Evolutionary conservation across 2,329 filamentous ascomycete genomes (phyloP), one percentile per base, ranked within the genome.

Genomic region (Canariomyces notabilis): DNA sequence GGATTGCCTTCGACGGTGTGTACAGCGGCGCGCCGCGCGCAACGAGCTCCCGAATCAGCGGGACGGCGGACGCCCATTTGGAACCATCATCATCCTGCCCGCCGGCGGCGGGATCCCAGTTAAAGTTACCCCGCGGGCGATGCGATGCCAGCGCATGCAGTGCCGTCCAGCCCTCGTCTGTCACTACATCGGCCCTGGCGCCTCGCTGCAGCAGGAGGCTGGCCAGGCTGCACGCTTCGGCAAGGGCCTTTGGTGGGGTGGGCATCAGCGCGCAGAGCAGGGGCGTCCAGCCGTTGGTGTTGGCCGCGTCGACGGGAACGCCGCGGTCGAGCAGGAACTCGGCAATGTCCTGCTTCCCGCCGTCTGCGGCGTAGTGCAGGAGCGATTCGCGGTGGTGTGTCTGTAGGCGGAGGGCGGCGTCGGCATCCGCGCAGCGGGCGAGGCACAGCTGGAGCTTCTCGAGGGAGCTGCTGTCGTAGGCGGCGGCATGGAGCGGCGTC

Each of bases 201-300:
- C 57, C 57, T 31, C 52, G 49, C 12, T 44, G 36, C 16, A 63
- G 59, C 11, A 22, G 61, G 53, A 40, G 52, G n/a, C 9, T 42
- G 46, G 6, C 56, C 52, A 11, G 50, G 41, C 33, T 12, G 52
- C 20, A 6, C 48, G n/a, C n/a, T n/a, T n/a, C n/a, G n/a, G n/a
- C n/a, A n/a, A n/a, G n/a, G n/a, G n/a, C n/a, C 46, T 7, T 54
- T 33, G 4, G n/a, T 2, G 7, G 23, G 36, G 26, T 22, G 7
- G 43, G 33, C 2, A 35, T 47, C 15, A 64, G 41, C 6, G 60
- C 59, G 33, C 60, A 64, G 23, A 61, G 42, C 15, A 64, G 46
- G 5, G 61, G 61, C 9, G 61, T 64, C 61, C 61, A 64, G 37
- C 58, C 55, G 35, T 59, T 58, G 8, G 39, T 9, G 46, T 49